Evolutionary conservation across 2,329 filamentous ascomycete species (phyloP), one percentile per base, ranked within the genome.

Genomic region (Penicillium expansum): DNA sequence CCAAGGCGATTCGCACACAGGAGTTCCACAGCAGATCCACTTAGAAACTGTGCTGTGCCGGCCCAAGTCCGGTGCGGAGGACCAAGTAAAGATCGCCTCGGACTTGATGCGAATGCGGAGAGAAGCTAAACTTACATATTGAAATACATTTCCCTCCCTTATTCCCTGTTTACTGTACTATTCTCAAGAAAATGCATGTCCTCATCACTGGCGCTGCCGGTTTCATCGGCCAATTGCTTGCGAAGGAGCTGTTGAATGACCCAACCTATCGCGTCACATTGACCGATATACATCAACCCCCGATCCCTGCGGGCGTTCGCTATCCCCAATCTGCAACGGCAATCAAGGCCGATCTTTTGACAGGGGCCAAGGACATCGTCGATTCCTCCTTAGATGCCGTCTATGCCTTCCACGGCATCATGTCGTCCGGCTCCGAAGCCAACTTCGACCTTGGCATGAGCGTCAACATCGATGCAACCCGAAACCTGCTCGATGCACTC

Each of bases 331-430:
- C 84, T 69, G 81, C 80, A 0, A 78, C 72, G 22, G 72, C 76
- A 37, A 58, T 85, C 42, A 77, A 77, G 27, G 79, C 82, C 10
- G 84, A 87, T 67, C 77, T 86, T 2, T 76, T 83, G 14, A 68
- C 69, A 1, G 74, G 75, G 4, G 76, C 79, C 18, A 66, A 68
- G 22, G 61, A 65, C 13, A 59, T 78, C 5, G 71, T 77, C 33
- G 62, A 71, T 24, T 71, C 74, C 27, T 78, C 80, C 1, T 73
- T 84, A 4, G 76, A 80, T 57, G 80, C 81, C 45, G 77, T 82
- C 56, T 87, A 85, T 72, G 76, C 86, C 64, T 83, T 88, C 69
- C 85, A 88, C 71, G 85, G 85, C 60, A 86, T 87, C 76, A 87
- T 88, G 85, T 87, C 84, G 0, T 81, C 81, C 13, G 84, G 83